Percentiles rank a stretch among this genome's conserved stretches.
These are phyloP conservation scores for Pezicula carpinea DNA, from an alignment of 2,329 filamentous ascomycete species.

Conservation along the genomic window DNA sequence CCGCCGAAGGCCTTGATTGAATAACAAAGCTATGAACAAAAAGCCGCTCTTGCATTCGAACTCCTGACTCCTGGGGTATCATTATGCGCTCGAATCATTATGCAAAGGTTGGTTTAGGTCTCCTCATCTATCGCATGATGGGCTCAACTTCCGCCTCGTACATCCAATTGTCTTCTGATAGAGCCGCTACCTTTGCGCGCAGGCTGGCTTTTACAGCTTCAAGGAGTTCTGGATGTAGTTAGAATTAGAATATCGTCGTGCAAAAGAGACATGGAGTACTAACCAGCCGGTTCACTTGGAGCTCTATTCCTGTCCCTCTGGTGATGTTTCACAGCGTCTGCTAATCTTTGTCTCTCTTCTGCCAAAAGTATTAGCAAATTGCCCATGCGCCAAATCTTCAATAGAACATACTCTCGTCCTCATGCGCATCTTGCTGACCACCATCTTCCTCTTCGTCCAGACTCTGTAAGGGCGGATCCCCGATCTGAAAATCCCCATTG, in stretches of 20 bases:
- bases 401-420: constrained; percentile 44
- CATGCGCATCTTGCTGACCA: constrained; percentile 52
- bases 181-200: constrained; percentile 63
- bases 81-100: constrained; percentile 11
- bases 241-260: constrained; percentile 2
- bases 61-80: constrained; percentile 19
- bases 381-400: constrained; percentile 26
- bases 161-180: constrained; percentile 89
- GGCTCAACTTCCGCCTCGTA: constrained; percentile 53
- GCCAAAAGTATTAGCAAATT: constrained; percentile 10
- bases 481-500: constrained; percentile 59
- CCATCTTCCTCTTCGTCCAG: constrained; percentile 45
- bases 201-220: constrained; percentile 67
- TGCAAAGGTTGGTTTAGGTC: not conserved
- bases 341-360: constrained; percentile 57
- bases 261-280: constrained; percentile 18
- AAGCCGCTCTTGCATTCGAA: constrained; percentile 9
- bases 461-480: constrained; percentile 48
- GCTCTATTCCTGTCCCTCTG: constrained; percentile 49
- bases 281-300: constrained; percentile 63
- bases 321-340: constrained; percentile 58
- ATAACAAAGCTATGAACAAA: constrained; percentile 8
- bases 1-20: constrained; percentile 57
- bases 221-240: constrained; percentile 53
- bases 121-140: constrained; percentile 9